A percentile compares a stretch with the other conserved stretches of the same genome.
Evolutionary conservation across 2,329 filamentous ascomycete genomes (phyloP).

Genomic region (Xylariomycetidae sp.): DNA sequence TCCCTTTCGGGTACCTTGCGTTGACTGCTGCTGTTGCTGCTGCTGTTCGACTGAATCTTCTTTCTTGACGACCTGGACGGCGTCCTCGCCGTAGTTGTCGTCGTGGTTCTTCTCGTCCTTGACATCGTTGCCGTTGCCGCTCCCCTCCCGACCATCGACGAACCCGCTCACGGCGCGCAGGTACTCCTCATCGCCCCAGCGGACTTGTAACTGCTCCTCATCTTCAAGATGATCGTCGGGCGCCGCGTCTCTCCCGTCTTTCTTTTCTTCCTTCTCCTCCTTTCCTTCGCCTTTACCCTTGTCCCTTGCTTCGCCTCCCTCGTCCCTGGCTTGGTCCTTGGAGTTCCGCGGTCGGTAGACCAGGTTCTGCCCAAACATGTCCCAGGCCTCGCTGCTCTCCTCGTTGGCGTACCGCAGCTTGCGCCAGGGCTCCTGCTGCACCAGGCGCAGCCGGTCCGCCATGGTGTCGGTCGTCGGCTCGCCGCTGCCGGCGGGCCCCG

Average conservation of each 20-base stretch:
- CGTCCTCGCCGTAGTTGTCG: conserved; percentile 1
- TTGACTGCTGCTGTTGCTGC: conserved; percentile 4
- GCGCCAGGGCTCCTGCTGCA: conserved; percentile 80
- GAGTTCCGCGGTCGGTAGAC: conserved; percentile 39
- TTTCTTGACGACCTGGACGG: conserved; percentile 16
- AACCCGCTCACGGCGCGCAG: conserved; percentile 27
- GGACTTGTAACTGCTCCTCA: conserved; percentile 17
- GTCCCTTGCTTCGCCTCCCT: conserved; percentile 6
- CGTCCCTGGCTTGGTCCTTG: conserved; percentile 1
- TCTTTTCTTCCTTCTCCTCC: conserved; percentile 4
- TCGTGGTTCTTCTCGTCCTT: conserved; percentile 13
- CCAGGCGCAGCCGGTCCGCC: conserved; percentile 67
- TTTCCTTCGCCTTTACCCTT: conserved; percentile 23
- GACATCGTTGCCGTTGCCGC: too few species aligned
- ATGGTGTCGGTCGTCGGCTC: conserved; percentile 65
- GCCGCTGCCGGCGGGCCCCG: conserved; percentile 59
- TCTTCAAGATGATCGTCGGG: conserved; percentile 1
- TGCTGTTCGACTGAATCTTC: conserved; percentile 10
- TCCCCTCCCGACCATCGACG: conserved; percentile 20
- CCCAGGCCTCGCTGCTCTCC: conserved; percentile 70
- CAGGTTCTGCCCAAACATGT: conserved; percentile 69
- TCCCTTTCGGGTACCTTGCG: too few species aligned
- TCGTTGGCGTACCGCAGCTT: conserved; percentile 77
- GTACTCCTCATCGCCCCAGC: conserved; percentile 26
- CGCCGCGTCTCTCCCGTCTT: neutral